A percentile compares a stretch with the other conserved stretches of the same genome.
Evolutionary conservation across 345 rosid species (phyloP).

Genomic region (Aethionema arabicum): DNA sequence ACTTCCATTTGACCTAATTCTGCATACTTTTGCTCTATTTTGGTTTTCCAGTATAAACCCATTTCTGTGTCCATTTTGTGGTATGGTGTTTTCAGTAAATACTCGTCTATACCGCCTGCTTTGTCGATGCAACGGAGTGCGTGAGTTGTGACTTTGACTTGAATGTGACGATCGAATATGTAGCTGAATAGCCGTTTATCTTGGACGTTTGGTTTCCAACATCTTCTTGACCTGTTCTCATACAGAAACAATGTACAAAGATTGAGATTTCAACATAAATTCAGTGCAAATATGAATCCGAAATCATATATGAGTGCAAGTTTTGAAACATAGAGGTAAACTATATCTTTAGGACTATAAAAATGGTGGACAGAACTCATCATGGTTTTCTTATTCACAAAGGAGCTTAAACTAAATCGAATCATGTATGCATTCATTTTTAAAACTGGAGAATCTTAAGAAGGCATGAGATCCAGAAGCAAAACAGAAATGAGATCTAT

Average conservation of each 20-base stretch:
- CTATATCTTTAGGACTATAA: too few species aligned
- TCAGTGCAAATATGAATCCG: background rate
- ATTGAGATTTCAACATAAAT: constrained; percentile 14
- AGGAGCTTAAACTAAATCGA: too few species aligned
- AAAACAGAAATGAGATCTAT: background rate
- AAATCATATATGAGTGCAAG: too few species aligned
- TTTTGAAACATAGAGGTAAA: too few species aligned
- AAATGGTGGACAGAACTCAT: too few species aligned
- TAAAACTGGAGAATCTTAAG: background rate
- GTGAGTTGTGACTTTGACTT: constrained; percentile 85
- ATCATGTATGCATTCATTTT: too few species aligned
- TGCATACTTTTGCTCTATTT: constrained; percentile 82
- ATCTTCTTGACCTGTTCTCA: constrained; percentile 62
- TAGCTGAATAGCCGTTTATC: constrained; percentile 92
- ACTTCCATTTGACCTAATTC: constrained; percentile 79
- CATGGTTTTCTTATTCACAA: too few species aligned
- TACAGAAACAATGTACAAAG: constrained; percentile 11
- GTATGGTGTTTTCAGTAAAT: constrained; percentile 89
- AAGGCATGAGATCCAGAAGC: background rate
- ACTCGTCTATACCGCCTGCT: constrained; percentile 98
- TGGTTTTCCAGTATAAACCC: constrained; percentile 90
- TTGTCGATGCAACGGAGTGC: constrained; percentile 98
- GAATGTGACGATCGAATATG: constrained; percentile 82
- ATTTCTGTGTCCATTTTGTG: constrained; percentile 91
- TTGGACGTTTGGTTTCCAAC: constrained; percentile 94